Conservation (phyloP, 805 yeast genomes). For the Ogataea pignaliae region DNA sequence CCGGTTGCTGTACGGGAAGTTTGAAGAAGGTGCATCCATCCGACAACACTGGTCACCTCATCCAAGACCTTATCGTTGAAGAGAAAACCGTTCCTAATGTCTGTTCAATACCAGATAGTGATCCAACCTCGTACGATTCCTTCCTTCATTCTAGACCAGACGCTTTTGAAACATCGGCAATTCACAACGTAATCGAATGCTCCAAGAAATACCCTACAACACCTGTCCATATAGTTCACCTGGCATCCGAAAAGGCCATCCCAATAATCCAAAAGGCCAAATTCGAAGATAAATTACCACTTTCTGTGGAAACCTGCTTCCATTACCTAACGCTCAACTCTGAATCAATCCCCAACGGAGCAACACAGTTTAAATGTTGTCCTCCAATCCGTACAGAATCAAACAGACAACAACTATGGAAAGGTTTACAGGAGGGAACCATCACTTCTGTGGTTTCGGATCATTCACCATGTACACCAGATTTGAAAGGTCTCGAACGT, state of each 20-base stretch:
- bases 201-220: slow-evolving; percentile 54
- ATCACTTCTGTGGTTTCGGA: slow-evolving; percentile 89
- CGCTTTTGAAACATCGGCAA: slow-evolving; percentile 79
- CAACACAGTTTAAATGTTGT: slow-evolving; percentile 88
- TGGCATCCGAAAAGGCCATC: slow-evolving; percentile 80
- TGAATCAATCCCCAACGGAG: slow-evolving; percentile 70
- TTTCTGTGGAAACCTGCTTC: slow-evolving; percentile 91
- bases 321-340: slow-evolving; percentile 79
- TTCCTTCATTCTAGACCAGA: slow-evolving; percentile 88
- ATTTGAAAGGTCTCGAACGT: slow-evolving; percentile 69
- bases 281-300: slow-evolving; percentile 43
- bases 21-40: background rate
- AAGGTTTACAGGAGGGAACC: slow-evolving; percentile 59
- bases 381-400: slow-evolving; percentile 84
- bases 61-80: background rate
- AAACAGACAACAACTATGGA: slow-evolving; percentile 74
- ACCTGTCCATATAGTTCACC: slow-evolving; percentile 83
- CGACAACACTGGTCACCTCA: background rate
- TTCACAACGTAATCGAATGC: slow-evolving; percentile 62
- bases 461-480: slow-evolving; percentile 95
- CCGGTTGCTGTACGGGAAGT: slow-evolving; percentile 2
- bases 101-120: slow-evolving; percentile 17
- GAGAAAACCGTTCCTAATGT: background rate
- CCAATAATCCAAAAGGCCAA: slow-evolving; percentile 70
- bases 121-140: slow-evolving; percentile 63